Evolutionary conservation across 1,139 yeast species (phyloP), one percentile per base, ranked within the genome.

Genomic region (Kurtzmaniella quercitrusa): DNA sequence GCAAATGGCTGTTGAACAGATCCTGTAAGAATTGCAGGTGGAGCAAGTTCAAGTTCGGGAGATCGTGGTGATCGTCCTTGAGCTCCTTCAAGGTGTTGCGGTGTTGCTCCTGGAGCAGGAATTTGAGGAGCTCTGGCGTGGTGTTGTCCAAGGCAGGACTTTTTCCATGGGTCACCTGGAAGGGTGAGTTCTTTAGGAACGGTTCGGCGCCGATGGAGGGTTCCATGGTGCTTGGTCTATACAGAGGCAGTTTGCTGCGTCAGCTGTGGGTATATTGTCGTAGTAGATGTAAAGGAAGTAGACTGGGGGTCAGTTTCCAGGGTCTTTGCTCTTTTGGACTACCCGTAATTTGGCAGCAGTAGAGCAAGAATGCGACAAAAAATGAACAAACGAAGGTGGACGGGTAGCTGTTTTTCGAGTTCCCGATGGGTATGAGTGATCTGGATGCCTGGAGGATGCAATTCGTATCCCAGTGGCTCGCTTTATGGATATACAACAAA

Each of bases 91-190:
- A 40, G 40, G 62, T 63, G 40, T 50, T 52, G 37, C 73, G 57
- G 47, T 65, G 60, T 49, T 71, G 75, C 48, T 73, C 75, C 51
- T 69, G 75, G 36, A 73, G 60, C 53, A 72, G 77, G 46, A 70
- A 72, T 52, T 70, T 71, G 46, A 73, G 63, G 25, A 72, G 58
- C 2, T 73, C 77, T 0, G 73, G 68, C 1, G 77, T 71, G 24
- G 74, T 68, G 45, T 69, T 68, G 46, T 58, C 47, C 39, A 68
- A 54, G 7, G 36, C 24, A n/a, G 39, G 46, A 12, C 27, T 19
- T 9, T 38, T 41, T 2, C 57, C 58, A 49, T 65, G 68, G 10
- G 66, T 58, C 27, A 61, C 57, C 44, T 60, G 64, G 50, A 67
- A 72, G 14, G 77, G 77, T 9, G 75, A 68, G 48, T 52, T 62